Evolutionary conservation across 305 asterid genomes (phyloP).

Genomic region (Solanum hybrid): DNA sequence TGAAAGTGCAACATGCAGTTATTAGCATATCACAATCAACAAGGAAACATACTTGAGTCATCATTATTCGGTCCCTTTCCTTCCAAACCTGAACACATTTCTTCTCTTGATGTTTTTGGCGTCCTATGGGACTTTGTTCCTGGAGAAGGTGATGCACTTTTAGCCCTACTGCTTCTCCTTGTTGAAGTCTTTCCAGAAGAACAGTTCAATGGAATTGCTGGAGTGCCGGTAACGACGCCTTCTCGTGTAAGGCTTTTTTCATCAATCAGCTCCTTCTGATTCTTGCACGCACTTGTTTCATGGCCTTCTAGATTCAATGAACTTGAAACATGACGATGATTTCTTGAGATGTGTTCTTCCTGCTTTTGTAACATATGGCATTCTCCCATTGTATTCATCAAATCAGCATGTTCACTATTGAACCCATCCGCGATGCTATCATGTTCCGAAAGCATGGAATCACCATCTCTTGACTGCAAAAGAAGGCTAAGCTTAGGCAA

Average conservation of each 20-base stretch:
- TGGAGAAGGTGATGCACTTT: constrained; percentile 22
- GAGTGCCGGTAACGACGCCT: constrained; percentile 22
- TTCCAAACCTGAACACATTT: constrained; percentile 27
- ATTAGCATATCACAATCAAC: neutral
- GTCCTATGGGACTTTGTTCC: constrained; percentile 34
- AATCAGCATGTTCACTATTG: constrained; percentile 15
- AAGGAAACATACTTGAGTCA: constrained; percentile 38
- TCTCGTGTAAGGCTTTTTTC: constrained; percentile 25
- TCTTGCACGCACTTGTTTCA: constrained; percentile 21
- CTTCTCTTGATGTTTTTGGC: constrained; percentile 41
- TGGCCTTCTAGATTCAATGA: constrained; percentile 18
- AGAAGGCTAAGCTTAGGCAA: constrained; percentile 5
- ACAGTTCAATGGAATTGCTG: constrained; percentile 1
- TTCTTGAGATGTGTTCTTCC: constrained; percentile 13
- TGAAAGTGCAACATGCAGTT: constrained; percentile 8
- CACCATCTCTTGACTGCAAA: constrained; percentile 38
- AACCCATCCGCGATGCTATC: constrained; percentile 16
- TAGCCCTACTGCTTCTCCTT: constrained; percentile 36
- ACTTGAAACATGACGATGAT: constrained; percentile 16
- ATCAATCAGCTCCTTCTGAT: constrained; percentile 18
- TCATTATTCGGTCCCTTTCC: constrained; percentile 19
- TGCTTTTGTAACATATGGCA: constrained; percentile 17
- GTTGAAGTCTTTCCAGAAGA: constrained; percentile 26
- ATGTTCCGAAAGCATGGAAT: constrained; percentile 13
- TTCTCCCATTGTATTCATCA: constrained; percentile 20